These are phyloP conservation scores for Tylopilus balloui DNA, from an alignment of 768 basidiomycete genomes.

Conservation along the genomic window DNA sequence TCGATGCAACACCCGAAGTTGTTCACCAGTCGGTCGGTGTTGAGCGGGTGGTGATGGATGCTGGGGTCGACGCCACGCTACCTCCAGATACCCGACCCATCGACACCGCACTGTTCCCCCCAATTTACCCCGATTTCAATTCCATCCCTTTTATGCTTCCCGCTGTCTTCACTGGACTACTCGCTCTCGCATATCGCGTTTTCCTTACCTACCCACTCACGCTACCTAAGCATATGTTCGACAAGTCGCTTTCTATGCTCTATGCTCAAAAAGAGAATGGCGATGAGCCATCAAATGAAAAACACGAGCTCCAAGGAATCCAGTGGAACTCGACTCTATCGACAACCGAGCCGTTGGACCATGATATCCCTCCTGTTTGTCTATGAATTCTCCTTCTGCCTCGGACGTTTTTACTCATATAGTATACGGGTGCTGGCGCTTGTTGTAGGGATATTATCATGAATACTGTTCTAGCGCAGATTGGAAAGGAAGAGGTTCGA, in stretches of 20 bases:
- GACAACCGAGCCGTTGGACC: conserved; percentile 26
- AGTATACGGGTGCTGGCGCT: conserved; percentile 44
- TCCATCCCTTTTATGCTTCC: conserved; percentile 30
- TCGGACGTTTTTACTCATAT: conserved; percentile 39
- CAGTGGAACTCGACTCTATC: conserved; percentile 25
- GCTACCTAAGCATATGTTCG: conserved; percentile 41
- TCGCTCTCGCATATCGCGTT: conserved; percentile 46
- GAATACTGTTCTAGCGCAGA: conserved; percentile 35
- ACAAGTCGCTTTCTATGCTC: conserved; percentile 34
- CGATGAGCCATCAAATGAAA: conserved; percentile 27
- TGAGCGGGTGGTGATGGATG: conserved; percentile 24
- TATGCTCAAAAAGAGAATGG: conserved; percentile 29
- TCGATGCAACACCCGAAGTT: conserved; percentile 41
- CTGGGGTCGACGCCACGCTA: conserved; percentile 33
- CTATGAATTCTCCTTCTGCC: conserved; percentile 41
- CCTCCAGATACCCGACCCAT: conserved; percentile 17
- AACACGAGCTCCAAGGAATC: conserved; percentile 27
- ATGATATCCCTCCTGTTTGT: conserved; percentile 44
- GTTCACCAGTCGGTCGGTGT: conserved; percentile 33
- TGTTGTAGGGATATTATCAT: conserved; percentile 41
- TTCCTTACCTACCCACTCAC: conserved; percentile 48
- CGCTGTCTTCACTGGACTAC: conserved; percentile 31
- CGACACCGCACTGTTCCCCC: conserved; percentile 19
- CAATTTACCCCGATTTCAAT: conserved; percentile 27
- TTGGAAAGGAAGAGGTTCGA: conserved; percentile 25